phyloP scores from a whole-genome alignment of 768 basidiomycete species.

The Leucosporidium creatinivorum region DNA sequence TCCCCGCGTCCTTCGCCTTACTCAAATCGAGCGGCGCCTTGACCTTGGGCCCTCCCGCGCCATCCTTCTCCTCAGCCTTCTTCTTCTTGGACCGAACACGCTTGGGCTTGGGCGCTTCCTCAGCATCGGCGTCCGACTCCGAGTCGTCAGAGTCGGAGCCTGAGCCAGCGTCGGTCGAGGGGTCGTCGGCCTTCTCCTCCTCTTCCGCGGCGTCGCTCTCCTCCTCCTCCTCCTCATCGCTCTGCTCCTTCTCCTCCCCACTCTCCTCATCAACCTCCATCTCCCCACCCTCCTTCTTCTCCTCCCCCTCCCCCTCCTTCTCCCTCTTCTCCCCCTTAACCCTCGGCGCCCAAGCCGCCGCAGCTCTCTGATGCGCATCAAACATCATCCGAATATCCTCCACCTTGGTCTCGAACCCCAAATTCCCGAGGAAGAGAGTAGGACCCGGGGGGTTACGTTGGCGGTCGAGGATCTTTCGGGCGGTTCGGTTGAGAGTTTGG shows the following conservation, averaged over 20 bases:
- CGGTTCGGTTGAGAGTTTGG: constrained; percentile 41
- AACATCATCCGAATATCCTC: constrained; percentile 64
- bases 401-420: constrained; percentile 75
- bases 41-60: neutral
- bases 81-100: constrained; percentile 9
- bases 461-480: constrained; percentile 57
- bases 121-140: constrained; percentile 26
- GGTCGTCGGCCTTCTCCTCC: too few relatives aligned
- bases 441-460: constrained; percentile 79
- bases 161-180: too few relatives aligned
- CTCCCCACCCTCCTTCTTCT: constrained; percentile 15
- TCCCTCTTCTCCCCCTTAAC: constrained; percentile 32
- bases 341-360: constrained; percentile 38
- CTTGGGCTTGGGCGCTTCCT: constrained; percentile 23
- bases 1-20: constrained; percentile 39
- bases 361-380: constrained; percentile 53
- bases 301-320: constrained; percentile 34
- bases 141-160: neutral
- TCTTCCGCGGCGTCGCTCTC: constrained; percentile 24
- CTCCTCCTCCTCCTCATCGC: constrained; percentile 32
- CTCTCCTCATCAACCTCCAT: constrained; percentile 32
- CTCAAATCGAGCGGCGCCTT: constrained; percentile 13
- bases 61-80: neutral
- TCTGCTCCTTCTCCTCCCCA: constrained; percentile 34
- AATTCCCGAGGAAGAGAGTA: constrained; percentile 86